Evolutionary conservation across 805 yeast genomes (phyloP), one percentile per base, ranked within the genome.

Genomic region (Sugiyamaella valdiviana): DNA sequence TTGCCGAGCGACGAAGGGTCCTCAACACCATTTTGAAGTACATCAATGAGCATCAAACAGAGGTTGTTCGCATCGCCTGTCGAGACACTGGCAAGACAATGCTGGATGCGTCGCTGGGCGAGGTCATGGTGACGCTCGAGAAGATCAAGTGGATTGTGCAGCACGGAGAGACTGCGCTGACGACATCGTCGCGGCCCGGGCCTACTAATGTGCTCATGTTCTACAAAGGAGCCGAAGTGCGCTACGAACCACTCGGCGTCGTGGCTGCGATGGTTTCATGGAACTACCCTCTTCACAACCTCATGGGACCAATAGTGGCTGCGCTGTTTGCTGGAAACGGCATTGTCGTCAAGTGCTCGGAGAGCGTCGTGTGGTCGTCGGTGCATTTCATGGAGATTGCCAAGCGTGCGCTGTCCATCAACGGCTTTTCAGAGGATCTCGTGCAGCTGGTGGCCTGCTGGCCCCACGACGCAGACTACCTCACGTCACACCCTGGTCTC

Each of bases 211-310:
- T 86, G 55, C 76, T 93, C 51, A 82, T 93, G 83, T 80, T 81
- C 45, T 88, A 91, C 73, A 93, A 93, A 64, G 83, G 83, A 48
- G 98, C 96, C 3, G 93, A 91, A 66, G 91, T 93, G 15, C 75
- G 95, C 54, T 93, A 93, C 65, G 95, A 90, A 65, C 98, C 99
- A 0, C 67, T 91, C 48, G 93, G 93, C 5, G 87, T 85, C 10
- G 91, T 91, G 21, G 77, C 95, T 6, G 95, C 98, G 0, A 72
- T 93, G 51, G 87, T 93, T 1, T 86, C 96, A 2, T 93, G 99
- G 99, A 93, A 93, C 63, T 93, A 93, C 64, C 99, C 99, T 0
- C 82, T 93, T 66, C 99, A 93, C 64, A 93, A 93, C 65, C 70
- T 90, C 45, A 68, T 93, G 74, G 97, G 97, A 2, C 99, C 99